Conservation (phyloP, 2,329 filamentous ascomycete species). For the Biscogniauxia mediterranea region DNA sequence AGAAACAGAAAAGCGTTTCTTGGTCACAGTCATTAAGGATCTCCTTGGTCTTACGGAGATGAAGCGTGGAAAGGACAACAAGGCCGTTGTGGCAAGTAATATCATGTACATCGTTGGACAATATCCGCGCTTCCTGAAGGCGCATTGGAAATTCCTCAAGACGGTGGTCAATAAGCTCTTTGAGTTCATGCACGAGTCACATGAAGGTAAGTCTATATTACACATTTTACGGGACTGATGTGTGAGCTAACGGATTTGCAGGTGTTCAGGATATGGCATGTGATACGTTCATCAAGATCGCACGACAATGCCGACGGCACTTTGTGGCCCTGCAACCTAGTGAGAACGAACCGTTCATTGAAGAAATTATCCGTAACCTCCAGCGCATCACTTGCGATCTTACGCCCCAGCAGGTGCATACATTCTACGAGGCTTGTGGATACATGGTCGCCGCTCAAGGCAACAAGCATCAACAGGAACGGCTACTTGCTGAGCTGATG, state of each 20-base stretch:
- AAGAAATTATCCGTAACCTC: slow-evolving; percentile 95
- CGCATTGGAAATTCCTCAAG: slow-evolving; percentile 99
- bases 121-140: slow-evolving; percentile 96
- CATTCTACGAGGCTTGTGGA: slow-evolving; percentile 97
- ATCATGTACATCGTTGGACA: slow-evolving; percentile 99
- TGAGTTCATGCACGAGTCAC: slow-evolving; percentile 99
- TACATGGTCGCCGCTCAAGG: slow-evolving; percentile 99
- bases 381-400: slow-evolving; percentile 94
- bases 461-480: slow-evolving; percentile 90
- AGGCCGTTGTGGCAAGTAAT: slow-evolving; percentile 97
- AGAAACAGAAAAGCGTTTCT: slow-evolving; percentile 96
- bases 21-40: slow-evolving; percentile 98
- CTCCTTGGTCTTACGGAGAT: slow-evolving; percentile 94
- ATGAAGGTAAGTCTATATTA: slow-evolving; percentile 66
- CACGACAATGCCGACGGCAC: slow-evolving; percentile 94
- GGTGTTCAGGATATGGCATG: slow-evolving; percentile 99
- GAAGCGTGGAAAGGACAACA: slow-evolving; percentile 99
- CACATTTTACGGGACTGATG: not conserved
- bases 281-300: slow-evolving; percentile 99
- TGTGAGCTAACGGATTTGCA: slow-evolving; percentile 37
- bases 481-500: slow-evolving; percentile 90
- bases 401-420: slow-evolving; percentile 95
- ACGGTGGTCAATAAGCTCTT: slow-evolving; percentile 99
- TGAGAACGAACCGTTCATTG: slow-evolving; percentile 94
- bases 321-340: slow-evolving; percentile 95